Evolutionary conservation across 108 stramenopile species (phyloP), one percentile per base, ranked within the genome.

Genomic region (Parietichytrium sp.): DNA sequence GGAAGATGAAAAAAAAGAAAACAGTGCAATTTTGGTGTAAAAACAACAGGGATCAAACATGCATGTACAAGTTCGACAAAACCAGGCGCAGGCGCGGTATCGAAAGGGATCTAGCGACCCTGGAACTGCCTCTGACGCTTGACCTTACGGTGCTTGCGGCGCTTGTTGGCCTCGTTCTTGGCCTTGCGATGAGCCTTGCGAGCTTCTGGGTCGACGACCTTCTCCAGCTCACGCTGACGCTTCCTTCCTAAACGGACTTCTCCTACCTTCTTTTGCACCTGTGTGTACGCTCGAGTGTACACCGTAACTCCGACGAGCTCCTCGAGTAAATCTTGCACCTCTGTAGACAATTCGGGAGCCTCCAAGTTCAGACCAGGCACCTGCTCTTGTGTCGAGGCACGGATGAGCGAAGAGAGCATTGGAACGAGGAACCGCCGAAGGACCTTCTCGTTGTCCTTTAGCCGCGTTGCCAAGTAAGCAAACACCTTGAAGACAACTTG

Each of bases 251-350:
- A 42, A 7, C 61, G 61, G 1, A 42, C 33, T 6, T 16, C 45
- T 23, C 25, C 42, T 33, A 72, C 45, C 38, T 42, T 72, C 61
- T 16, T 10, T 20, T 72, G 61, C 42, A 72, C 61, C 20, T 12
- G 36, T n/a, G 61, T 72, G 33, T 23, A 72, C 38, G 61, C 61
- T 13, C 61, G 61, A 8, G 45, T n/a, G 33, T 72, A 72, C 33
- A 38, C 20, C 61, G 36, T 33, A 15, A 23, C 42, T 10, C 61
- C 61, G 38, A 72, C 33, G 25, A 72, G 29, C 61, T 72, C 38
- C 61, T 72, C 61, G 20, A 72, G 61, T 8, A 72, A 20, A 33
- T 72, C 61, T 33, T 45, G 61, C 10, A 72, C 61, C 15, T 72
- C 61, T 42, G 13, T 31, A 0, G 61, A 33, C 29, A 72, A 25